Percentiles rank a stretch among this genome's conserved stretches.
These are phyloP conservation scores for Apophysomyces trapeziformis DNA, from an alignment of 371 early-diverging fungal genomes.

Conservation along the genomic window DNA sequence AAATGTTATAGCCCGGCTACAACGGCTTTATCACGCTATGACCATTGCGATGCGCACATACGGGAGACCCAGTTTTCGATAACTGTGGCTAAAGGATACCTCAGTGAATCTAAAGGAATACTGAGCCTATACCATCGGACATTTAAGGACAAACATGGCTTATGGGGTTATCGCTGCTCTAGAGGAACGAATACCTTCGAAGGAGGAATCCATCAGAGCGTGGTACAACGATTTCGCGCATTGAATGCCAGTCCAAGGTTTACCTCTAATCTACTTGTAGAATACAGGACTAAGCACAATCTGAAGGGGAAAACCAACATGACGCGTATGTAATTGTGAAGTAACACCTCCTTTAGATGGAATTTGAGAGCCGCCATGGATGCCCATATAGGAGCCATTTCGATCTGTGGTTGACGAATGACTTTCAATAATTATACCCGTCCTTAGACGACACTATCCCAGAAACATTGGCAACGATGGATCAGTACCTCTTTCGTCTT, in stretches of 20 bases:
- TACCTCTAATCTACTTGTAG: neutral
- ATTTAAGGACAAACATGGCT: neutral
- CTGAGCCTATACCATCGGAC: neutral
- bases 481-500: too few species aligned
- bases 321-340: too few species aligned
- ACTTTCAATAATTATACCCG: too few species aligned
- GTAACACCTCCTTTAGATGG: too few species aligned
- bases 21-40: neutral
- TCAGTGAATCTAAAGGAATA: neutral
- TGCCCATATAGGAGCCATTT: too few species aligned
- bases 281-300: too few species aligned
- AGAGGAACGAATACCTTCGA: neutral
- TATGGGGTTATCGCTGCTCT: neutral
- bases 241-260: neutral
- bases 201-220: neutral
- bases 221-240: neutral
- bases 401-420: too few species aligned
- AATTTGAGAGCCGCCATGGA: too few species aligned
- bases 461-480: too few species aligned
- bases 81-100: neutral
- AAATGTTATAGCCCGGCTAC: neutral
- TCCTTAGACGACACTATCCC: too few species aligned
- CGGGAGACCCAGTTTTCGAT: neutral
- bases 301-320: too few species aligned
- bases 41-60: neutral